Conservation (phyloP, 306 rosid genomes). For the Oxytropis ochrocephala region DNA sequence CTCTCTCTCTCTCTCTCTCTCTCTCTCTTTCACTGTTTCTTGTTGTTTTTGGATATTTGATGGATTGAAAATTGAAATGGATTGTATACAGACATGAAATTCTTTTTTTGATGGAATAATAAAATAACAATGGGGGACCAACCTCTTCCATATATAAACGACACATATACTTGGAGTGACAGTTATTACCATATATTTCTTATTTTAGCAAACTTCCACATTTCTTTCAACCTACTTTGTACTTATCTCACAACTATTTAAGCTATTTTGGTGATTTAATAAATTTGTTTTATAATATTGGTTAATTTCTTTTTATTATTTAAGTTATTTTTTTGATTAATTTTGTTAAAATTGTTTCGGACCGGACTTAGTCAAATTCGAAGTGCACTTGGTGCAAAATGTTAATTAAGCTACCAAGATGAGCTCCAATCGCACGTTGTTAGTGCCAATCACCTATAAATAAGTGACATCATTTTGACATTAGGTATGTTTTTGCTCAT, state of each 20-base stretch:
- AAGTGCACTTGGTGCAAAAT: too few species aligned
- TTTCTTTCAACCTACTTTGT: not conserved
- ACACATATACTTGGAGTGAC: slow-evolving; percentile 8
- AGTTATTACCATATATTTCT: not conserved
- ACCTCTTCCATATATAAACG: not conserved
- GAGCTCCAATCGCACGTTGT: too few species aligned
- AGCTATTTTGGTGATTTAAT: not conserved
- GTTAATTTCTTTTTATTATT: not conserved
- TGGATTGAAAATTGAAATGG: not conserved
- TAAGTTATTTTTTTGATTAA: too few species aligned
- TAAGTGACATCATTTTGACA: too few species aligned
- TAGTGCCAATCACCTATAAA: too few species aligned
- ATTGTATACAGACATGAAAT: not conserved
- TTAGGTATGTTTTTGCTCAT: too few species aligned
- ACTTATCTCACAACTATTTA: not conserved
- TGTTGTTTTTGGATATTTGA: not conserved
- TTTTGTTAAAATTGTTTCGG: too few species aligned
- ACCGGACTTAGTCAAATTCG: too few species aligned
- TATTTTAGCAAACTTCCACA: too few species aligned
- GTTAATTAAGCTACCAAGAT: too few species aligned
- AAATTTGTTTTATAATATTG: not conserved
- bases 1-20: not conserved
- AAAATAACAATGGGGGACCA: not conserved
- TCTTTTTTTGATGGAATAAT: not conserved
- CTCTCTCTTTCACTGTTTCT: not conserved